These are phyloP conservation scores for Plectosphaerella sp. DNA, from an alignment of 2,329 filamentous ascomycete species.

Conservation along the genomic window DNA sequence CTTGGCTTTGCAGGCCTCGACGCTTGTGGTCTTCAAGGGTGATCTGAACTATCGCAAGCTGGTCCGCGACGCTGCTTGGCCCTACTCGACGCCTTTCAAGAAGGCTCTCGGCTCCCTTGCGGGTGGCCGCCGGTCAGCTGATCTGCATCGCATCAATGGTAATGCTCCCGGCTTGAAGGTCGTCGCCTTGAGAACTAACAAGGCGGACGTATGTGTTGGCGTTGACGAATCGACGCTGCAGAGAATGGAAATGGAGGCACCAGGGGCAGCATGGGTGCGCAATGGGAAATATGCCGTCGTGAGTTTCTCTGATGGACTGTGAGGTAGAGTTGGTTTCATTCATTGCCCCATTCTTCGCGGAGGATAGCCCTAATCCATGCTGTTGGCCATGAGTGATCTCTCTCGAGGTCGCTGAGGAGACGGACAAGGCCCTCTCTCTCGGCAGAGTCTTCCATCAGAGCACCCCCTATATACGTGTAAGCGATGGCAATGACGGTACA, in stretches of 20 bases:
- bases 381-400: conserved; percentile 6
- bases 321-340: neutral
- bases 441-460: conserved; percentile 5
- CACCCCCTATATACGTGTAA: conserved; percentile 6
- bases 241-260: conserved; percentile 41
- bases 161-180: neutral
- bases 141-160: neutral
- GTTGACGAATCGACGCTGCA: conserved; percentile 52
- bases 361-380: conserved; percentile 6
- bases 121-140: neutral
- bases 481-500: neutral
- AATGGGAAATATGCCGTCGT: conserved; percentile 66
- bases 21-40: conserved; percentile 66
- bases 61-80: conserved; percentile 60
- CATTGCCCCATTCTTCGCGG: conserved; percentile 3
- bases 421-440: conserved; percentile 3
- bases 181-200: conserved; percentile 59
- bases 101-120: conserved; percentile 8
- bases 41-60: conserved; percentile 68
- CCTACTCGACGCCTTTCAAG: conserved; percentile 58
- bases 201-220: conserved; percentile 60
- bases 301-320: conserved; percentile 6
- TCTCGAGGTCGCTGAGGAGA: conserved; percentile 6
- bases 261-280: conserved; percentile 61
- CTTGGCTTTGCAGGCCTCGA: conserved; percentile 55